Base-by-base conservation (phyloP, 2,329 filamentous ascomycete species). In the Phialocephala sp. region DNA sequence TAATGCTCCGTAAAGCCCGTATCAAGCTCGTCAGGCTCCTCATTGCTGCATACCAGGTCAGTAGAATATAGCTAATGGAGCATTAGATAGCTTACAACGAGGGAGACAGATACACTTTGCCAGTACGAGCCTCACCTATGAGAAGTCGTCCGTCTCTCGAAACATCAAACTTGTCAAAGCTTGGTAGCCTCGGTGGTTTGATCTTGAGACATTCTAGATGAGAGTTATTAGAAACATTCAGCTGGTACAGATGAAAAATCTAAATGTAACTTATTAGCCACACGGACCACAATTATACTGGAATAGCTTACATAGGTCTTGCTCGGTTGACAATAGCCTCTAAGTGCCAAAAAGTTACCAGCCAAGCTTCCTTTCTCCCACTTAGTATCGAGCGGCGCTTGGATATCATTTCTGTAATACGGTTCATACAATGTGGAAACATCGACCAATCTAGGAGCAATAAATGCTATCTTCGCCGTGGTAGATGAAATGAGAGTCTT, bases 331-430 rank as follows among this genome's bases (percentile, higher is more conserved):
- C 37, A 24, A 27, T 59, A 41, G 0, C 39, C 62, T 50, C 41
- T 11, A 6, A 63, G n/a, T 8, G 54, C 62, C 14, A 63, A 22
- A 27, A 52, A 63, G 32, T 63, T 36, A 18, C 62, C 62, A n/a
- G 54, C 62, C 32, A 63, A 37, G 20, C 56, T 52, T 63, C 62
- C 62, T 36, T 18, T 37, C 37, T 59, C 43, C 62, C 62, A 63
- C 6, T 11, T 15, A 54, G 18, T 32, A 27, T 32, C 18, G 11
- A 4, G 4, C 8, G 62, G 62, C 3, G 62, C 39, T 8, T 9
- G 1, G 12, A 63, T 63, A 1, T n/a, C 32, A 4, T 50, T 63
- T 24, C 32, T 50, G 35, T 41, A 41, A 52, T 63, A 24, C 11
- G 62, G 62, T 12, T 20, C 37, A 27, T 59, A 52, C 12, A 63